Base-by-base conservation (phyloP, 2,329 filamentous ascomycete species). In the Apiospora arundinis region DNA sequence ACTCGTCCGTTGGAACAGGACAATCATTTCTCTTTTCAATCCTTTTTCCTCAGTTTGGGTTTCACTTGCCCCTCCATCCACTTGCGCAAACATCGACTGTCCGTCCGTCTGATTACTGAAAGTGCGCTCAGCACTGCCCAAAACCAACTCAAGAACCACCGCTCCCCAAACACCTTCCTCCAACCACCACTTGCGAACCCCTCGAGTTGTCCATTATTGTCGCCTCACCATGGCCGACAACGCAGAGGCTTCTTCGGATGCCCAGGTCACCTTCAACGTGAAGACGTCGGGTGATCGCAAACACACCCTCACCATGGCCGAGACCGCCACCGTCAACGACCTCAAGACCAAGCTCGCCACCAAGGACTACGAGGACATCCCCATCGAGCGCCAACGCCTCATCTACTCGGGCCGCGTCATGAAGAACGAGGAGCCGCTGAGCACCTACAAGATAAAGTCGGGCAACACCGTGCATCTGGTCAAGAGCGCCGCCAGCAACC, bases 341-440 rank as follows among this genome's bases (percentile, higher is more conserved):
- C 89, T 99, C 77, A 99, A 99, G 88, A 89, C 89, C 74, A 97
- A 95, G 86, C 91, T 99, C 49, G 90, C 95, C 6, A 89, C 89
- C 44, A 84, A 91, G 71, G 94, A 97, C 77, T 94, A 92, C 79
- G 95, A 97, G 81, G 92, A 97, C 81, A 91, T 97, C 70, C 92
- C 96, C 45, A 88, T 92, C 70, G 94, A 97, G 79, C 91, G 95
- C 76, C 95, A 98, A 84, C 93, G 96, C 73, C 88, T 99, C 74
- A 99, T 99, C 84, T 99, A 98, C 86, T 98, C 95, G 7, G 96
- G 96, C 69, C 92, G 95, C 73, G 95, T 99, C 73, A 91, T 99
- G 85, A 99, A 98, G 86, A 96, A 99, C 81, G 91, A 92, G 72
- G 95, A 99, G 77, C 92, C 93, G 0, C 85, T 99, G 60, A 90